phyloP scores from a whole-genome alignment of 345 rosid genomes.

The Cochlearia excelsa region DNA sequence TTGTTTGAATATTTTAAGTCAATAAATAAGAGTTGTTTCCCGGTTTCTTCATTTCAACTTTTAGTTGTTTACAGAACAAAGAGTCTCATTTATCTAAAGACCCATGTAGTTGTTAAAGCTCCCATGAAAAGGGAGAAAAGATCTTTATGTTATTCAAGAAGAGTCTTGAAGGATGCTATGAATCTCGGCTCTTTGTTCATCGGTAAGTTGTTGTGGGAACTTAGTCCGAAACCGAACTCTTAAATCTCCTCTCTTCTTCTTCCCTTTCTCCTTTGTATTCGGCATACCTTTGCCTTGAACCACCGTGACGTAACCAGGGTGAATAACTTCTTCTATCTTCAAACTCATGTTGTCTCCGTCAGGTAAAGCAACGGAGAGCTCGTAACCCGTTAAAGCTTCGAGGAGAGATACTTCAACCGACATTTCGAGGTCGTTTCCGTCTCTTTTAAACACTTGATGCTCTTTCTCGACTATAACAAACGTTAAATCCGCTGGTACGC shows the following conservation, averaged over 20 bases:
- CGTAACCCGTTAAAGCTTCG: slow-evolving; percentile 62
- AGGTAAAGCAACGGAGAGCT: slow-evolving; percentile 52
- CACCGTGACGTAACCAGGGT: slow-evolving; percentile 52
- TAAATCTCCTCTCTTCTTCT: slow-evolving; percentile 57
- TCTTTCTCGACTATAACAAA: slow-evolving; percentile 60
- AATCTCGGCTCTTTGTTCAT: slow-evolving; percentile 46
- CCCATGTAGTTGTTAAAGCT: slow-evolving; percentile 19
- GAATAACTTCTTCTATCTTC: slow-evolving; percentile 45
- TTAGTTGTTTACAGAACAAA: slow-evolving; percentile 27
- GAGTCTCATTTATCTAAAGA: slow-evolving; percentile 8
- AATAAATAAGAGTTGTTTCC: slow-evolving; percentile 18
- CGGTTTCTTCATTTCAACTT: slow-evolving; percentile 26
- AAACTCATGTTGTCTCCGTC: slow-evolving; percentile 47
- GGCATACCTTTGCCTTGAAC: slow-evolving; percentile 73
- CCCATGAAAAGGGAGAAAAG: slow-evolving; percentile 16
- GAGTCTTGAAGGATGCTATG: slow-evolving; percentile 48
- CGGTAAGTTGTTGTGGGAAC: slow-evolving; percentile 55
- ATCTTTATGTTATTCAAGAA: slow-evolving; percentile 22
- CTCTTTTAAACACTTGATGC: slow-evolving; percentile 54
- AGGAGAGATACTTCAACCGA: slow-evolving; percentile 52
- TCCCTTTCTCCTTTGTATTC: slow-evolving; percentile 41
- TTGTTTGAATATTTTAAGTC: slow-evolving; percentile 5
- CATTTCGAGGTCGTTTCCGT: slow-evolving; percentile 65
- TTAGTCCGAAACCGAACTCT: slow-evolving; percentile 43
- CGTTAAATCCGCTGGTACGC: slow-evolving; percentile 57